Evolutionary conservation across 441 rosid genomes (phyloP), one percentile per base, ranked within the genome.

Genomic region (Jatropha multifida): DNA sequence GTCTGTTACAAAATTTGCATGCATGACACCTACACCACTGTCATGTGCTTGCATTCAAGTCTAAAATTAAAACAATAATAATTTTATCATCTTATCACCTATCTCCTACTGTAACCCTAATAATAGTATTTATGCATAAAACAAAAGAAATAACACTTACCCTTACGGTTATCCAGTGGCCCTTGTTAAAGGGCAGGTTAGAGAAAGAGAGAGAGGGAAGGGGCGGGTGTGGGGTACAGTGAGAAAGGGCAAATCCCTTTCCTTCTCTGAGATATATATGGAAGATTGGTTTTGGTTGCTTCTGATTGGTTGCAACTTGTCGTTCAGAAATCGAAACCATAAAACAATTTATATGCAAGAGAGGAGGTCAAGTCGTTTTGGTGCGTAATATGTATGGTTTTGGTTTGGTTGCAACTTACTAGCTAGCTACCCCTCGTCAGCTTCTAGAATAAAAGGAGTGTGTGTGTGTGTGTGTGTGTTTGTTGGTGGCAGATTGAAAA

Each of bases 41-140:
- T 85, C 84, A 85, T 85, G 83, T 81, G 83, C 85, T 68, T 71
- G 82, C 88, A 85, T 77, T 79, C 52, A 77, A 75, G 42, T 71
- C 74, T 9, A 32, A 61, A 61, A 26, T 27, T 2, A 7, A 56
- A 56, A 5, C 1, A 4, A 3, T 56, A 17, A 5, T 4, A 10
- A 49, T 18, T 32, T 59, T 74, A 70, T 46, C 54, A n/a, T 60
- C 48, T 38, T 23, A 64, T 63, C 32, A 41, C 38, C 74, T 66
- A 17, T 46, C 44, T 13, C 26, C 13, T 20, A 27, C 60, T 18
- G 7, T 54, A 65, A 51, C 63, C 14, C 27, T 13, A 32, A 32
- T 26, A 10, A 60, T 15, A 72, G 10, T 4, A 20, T 14, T 41
- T 38, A 56, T 59, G 9, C 9, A 65, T 40, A 37, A 11, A 5